Evolutionary conservation across 768 basidiomycete genomes (phyloP), one percentile per base, ranked within the genome.

Genomic region (Russula virescens): DNA sequence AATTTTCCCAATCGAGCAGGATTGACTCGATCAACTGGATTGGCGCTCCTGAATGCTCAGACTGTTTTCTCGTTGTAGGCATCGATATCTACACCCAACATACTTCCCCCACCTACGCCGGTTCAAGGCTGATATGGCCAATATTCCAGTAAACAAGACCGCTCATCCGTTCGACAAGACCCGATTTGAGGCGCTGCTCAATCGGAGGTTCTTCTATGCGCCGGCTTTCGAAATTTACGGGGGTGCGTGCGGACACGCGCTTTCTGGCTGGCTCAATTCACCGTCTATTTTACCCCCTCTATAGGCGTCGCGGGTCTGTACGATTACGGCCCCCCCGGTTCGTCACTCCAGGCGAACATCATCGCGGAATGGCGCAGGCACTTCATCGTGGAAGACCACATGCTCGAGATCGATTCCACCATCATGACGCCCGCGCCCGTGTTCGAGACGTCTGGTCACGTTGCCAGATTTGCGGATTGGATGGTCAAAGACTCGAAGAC

Each of bases 221-320:
- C 96, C 96, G 25, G 92, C 97, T 5, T 99, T 98, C 70, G 97
- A 98, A 76, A 98, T 99, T 78, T 98, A 98, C 70, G 94, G 96
- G 63, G 97, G 96, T 94, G 66, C 68, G 85, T 79, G 40, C 47
- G 34, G 43, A 59, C 47, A 49, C 47, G 25, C n/a, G 9, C 25
- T 40, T 49, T n/a, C 38, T 26, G 21, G 23, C 54, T n/a, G 35
- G 49, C 31, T 48, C 16, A n/a, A 18, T 28, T 45, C 43, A 55
- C 28, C 43, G 50, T 26, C 57, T 38, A 55, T n/a, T 56, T n/a
- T 26, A 60, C 57, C n/a, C 45, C 65, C 60, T 60, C 21, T 46
- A 21, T 45, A 96, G 95, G 96, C 75, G 90, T 98, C 68, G 95
- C 94, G 65, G 97, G 97, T 57, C 79, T 99, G 47, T 99, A 98